phyloP scores from a whole-genome alignment of 2,329 filamentous ascomycete genomes.

The Huntiella savannae region DNA sequence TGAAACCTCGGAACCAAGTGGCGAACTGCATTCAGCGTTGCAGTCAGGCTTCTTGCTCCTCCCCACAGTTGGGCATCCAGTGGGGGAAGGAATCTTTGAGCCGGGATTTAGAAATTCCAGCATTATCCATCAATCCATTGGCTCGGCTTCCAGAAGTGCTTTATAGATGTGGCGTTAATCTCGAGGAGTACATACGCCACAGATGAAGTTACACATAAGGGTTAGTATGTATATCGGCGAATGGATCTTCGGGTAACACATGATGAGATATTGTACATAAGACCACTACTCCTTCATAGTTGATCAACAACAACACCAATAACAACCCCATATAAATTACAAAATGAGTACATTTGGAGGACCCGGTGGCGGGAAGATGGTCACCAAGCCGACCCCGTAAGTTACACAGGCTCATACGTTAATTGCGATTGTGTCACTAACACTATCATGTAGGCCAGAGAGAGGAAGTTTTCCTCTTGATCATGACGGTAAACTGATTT shows the following conservation, averaged over 20 bases:
- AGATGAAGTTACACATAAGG: no score
- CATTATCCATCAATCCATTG: neutral
- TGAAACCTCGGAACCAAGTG: neutral
- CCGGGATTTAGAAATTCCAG: neutral
- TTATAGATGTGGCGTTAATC: neutral
- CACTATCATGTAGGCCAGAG: constrained; percentile 43
- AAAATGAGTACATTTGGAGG: constrained; percentile 47
- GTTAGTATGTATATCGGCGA: no score
- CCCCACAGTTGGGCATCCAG: neutral
- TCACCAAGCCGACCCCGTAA: constrained; percentile 50
- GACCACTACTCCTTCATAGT: no score
- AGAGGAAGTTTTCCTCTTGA: constrained; percentile 92
- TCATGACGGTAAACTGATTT: constrained; percentile 44
- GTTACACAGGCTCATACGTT: constrained; percentile 16
- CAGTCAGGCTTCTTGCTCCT: neutral
- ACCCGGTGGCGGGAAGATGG: constrained; percentile 45
- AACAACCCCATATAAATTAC: no score
- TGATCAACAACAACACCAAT: no score
- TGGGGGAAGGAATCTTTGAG: neutral
- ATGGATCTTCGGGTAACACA: neutral
- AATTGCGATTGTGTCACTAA: neutral
- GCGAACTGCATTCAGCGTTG: neutral
- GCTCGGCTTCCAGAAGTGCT: neutral
- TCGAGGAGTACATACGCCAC: no score
- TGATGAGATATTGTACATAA: neutral